Evolutionary conservation across 2,329 filamentous ascomycete species (phyloP).

Genomic region (Claviceps arundinis): DNA sequence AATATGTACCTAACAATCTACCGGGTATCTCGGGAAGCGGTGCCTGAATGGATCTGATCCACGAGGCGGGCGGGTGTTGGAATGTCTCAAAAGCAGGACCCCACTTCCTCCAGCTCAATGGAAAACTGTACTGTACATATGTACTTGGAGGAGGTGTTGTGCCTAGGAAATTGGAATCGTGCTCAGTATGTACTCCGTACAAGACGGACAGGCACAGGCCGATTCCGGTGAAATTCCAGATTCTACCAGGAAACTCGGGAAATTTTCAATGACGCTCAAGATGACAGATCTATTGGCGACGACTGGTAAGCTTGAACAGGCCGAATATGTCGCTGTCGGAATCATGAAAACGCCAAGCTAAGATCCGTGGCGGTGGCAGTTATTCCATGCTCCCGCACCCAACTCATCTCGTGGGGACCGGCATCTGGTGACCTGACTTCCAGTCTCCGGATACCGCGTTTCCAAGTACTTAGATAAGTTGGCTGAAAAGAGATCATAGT

Average conservation of each 20-base stretch:
- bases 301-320: neutral
- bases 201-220: neutral
- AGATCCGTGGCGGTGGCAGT: neutral
- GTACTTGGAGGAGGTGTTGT: no score
- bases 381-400: neutral
- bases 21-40: no score
- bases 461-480: neutral
- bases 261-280: neutral
- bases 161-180: no score
- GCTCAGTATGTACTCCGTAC: no score
- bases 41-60: no score
- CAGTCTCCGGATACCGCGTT: neutral
- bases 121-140: no score
- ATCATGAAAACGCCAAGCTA: neutral
- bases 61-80: no score
- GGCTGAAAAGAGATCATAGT: neutral
- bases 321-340: neutral
- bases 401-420: no score
- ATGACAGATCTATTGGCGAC: neutral
- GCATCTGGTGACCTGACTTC: neutral
- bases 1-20: no score
- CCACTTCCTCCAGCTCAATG: no score
- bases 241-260: slow-evolving; percentile 3
- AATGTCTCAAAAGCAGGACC: no score
- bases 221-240: neutral